Percentiles rank a stretch among this genome's conserved stretches.
phyloP scores from a whole-genome alignment of 257 asterid genomes.

The Solanum etuberosum region DNA sequence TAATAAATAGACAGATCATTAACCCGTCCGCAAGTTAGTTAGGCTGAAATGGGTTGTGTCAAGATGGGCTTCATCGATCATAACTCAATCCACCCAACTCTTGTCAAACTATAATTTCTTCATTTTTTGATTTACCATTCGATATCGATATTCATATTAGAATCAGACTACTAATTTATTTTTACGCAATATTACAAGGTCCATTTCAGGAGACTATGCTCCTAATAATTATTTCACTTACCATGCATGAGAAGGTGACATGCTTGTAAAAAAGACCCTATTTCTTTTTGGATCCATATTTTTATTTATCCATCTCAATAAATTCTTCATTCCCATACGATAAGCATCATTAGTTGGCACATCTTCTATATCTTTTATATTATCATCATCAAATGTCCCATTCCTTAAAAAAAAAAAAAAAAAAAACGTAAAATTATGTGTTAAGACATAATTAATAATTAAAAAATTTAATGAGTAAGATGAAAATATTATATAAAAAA shows the following conservation, averaged over 20 bases:
- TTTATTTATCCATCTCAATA: not conserved
- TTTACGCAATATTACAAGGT: too few relatives aligned
- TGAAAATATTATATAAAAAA: not conserved
- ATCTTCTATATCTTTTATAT: not conserved
- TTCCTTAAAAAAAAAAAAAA: not conserved
- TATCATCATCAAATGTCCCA: constrained; percentile 2
- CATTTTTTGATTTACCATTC: too few relatives aligned
- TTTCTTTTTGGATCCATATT: not conserved
- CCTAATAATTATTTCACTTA: too few relatives aligned
- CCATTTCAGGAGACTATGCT: too few relatives aligned
- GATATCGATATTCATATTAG: too few relatives aligned
- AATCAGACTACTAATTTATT: accelerated
- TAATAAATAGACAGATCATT: not conserved
- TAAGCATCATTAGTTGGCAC: not conserved
- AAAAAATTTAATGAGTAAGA: not conserved
- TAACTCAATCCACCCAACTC: not conserved
- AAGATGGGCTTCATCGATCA: not conserved
- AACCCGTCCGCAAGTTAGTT: not conserved
- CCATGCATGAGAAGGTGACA: constrained; percentile 6
- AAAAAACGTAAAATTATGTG: not conserved
- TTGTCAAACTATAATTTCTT: not conserved
- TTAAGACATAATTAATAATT: not conserved
- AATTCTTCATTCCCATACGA: not conserved
- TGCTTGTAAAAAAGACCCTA: constrained; percentile 1
- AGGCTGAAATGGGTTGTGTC: not conserved